Evolutionary conservation across 805 yeast species (phyloP), one percentile per base, ranked within the genome.

Genomic region (Kodamaea kaohsiungensis): DNA sequence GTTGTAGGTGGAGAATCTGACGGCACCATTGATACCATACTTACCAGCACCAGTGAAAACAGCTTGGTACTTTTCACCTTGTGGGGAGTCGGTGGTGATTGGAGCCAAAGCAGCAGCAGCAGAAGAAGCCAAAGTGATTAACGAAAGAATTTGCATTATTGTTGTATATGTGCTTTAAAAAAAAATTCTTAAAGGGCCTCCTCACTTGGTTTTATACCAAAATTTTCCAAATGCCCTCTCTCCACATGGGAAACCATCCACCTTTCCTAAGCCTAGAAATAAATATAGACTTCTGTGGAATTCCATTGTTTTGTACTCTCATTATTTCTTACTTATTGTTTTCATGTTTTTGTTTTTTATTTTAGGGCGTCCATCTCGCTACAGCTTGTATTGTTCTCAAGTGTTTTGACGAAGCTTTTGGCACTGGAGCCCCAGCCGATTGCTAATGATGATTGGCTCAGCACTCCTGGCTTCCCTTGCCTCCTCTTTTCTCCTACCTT

Each of bases 31-130:
- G 37, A 71, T 60, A 12, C 56, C 47, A n/a, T 57, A 58, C 37
- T 58, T 48, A 48, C 58, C 52, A 51, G 48, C 49, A 17, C 62
- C 64, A 35, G 53, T 17, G 62, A 65, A 72, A 17, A 54, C 57
- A 45, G 77, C 78, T 49, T 62, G 57, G 60, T 65, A 70, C 27
- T 53, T 56, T 16, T 63, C 63, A 7, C 61, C 65, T 10, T 59
- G 55, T 9, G 73, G 71, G 2, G 76, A 72, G 58, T 72, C 68
- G 10, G 66, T 46, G 13, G 59, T 61, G 9, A 56, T 56, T 9
- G 75, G 75, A 13, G 63, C 62, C 3, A 71, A 65, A 7, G 69
- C 61, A 18, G 53, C 62, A 15, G 64, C 49, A 46, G 49, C 54
- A 42, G 48, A 9, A 37, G 54, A 17, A 27, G 48, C 54, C 54